Evolutionary conservation across 1,284 basidiomycete genomes (phyloP).

Genomic region (Paramarasmius palmivorus): DNA sequence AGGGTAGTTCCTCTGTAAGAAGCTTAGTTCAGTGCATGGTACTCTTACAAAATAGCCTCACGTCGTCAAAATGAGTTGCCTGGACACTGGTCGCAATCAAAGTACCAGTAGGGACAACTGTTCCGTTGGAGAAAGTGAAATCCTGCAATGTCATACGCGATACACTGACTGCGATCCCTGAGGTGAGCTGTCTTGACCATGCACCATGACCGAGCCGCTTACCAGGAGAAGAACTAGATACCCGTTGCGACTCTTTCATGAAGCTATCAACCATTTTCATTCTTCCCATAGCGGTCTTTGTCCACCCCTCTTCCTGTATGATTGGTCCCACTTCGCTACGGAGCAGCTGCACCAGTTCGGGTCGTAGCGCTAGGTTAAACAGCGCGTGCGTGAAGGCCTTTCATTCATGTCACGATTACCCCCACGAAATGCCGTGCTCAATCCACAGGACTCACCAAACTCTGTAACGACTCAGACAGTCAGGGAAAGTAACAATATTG

Average conservation of each 20-base stretch:
- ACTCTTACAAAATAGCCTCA: not conserved
- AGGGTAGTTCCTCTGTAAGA: conserved; percentile 12
- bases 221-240: conserved; percentile 24
- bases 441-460: not conserved
- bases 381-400: conserved; percentile 31
- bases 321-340: conserved; percentile 33
- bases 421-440: not conserved
- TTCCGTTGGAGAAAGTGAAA: conserved; percentile 24
- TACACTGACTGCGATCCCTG: conserved; percentile 14
- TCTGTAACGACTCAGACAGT: not conserved
- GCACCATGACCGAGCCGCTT: no score
- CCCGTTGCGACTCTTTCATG: conserved; percentile 30
- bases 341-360: conserved; percentile 29
- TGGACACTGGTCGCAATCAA: conserved; percentile 10
- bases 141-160: conserved; percentile 16
- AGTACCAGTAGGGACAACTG: conserved; percentile 18
- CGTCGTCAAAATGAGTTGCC: conserved; percentile 18
- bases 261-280: conserved; percentile 39
- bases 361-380: conserved; percentile 31
- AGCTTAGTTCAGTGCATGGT: not conserved
- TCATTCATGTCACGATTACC: not conserved
- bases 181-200: no score
- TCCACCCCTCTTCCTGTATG: conserved; percentile 32
- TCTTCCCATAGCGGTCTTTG: conserved; percentile 29
- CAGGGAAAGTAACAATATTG: not conserved